phyloP scores from a whole-genome alignment of 305 asterid species.

The Solanum hybrid region DNA sequence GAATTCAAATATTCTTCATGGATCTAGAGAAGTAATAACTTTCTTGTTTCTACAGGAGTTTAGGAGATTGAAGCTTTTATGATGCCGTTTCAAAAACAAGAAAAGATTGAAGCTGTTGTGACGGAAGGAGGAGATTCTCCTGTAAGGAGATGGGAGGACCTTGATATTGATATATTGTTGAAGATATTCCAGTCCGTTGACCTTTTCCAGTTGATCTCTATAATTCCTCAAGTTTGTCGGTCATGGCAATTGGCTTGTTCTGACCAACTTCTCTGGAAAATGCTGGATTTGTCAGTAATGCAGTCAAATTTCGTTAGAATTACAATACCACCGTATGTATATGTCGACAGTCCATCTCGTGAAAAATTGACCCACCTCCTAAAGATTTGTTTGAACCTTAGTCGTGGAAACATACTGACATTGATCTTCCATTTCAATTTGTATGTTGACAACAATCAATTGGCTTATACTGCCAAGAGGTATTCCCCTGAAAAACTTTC shows the following conservation, averaged over 20 bases:
- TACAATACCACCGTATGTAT: slow-evolving; percentile 62
- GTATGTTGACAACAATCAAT: slow-evolving; percentile 53
- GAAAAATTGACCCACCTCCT: slow-evolving; percentile 45
- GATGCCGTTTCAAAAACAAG: no score
- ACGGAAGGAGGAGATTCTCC: slow-evolving; percentile 37
- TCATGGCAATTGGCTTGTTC: slow-evolving; percentile 34
- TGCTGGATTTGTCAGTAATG: slow-evolving; percentile 45
- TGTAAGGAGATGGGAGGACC: slow-evolving; percentile 61
- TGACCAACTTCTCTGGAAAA: neutral
- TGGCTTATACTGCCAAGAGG: slow-evolving; percentile 73
- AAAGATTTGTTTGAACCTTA: slow-evolving; percentile 57
- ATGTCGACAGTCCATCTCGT: slow-evolving; percentile 57
- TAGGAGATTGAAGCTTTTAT: no score
- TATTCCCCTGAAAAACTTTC: slow-evolving; percentile 5
- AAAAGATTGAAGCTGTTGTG: neutral
- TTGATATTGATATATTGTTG: slow-evolving; percentile 58
- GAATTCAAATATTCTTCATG: no score
- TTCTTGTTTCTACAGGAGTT: no score
- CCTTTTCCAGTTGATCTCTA: slow-evolving; percentile 46
- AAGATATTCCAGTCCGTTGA: slow-evolving; percentile 44
- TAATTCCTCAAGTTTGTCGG: slow-evolving; percentile 66
- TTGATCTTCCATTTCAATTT: slow-evolving; percentile 51
- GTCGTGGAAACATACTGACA: slow-evolving; percentile 36
- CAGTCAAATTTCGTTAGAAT: slow-evolving; percentile 62
- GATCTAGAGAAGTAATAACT: no score